Conservation (phyloP, 768 basidiomycete genomes). For the Amanita pseudoporphyria region DNA sequence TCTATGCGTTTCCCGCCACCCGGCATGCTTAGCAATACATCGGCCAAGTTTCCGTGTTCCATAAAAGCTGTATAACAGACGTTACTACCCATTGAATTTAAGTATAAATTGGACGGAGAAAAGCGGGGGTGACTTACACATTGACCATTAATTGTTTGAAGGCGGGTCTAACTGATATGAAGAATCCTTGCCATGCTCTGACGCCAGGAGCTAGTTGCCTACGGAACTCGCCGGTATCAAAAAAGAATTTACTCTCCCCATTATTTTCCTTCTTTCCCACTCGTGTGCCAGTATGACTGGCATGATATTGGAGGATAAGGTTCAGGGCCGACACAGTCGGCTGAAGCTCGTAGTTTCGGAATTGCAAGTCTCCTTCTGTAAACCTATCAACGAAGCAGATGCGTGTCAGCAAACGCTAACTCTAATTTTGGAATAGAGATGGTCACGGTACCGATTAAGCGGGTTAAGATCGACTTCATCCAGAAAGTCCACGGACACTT, state of each 20-base stretch:
- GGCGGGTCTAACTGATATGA: constrained; percentile 37
- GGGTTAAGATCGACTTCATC: neutral
- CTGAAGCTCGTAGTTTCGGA: constrained; percentile 34
- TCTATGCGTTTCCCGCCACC: constrained; percentile 18
- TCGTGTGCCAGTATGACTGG: constrained; percentile 35
- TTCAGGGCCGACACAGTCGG: constrained; percentile 52
- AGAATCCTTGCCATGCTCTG: constrained; percentile 37
- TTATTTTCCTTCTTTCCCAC: constrained; percentile 28
- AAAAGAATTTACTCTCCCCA: constrained; percentile 41
- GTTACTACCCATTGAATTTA: constrained; percentile 23
- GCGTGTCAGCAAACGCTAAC: no score
- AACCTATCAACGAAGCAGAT: constrained; percentile 42
- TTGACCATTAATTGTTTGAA: constrained; percentile 45
- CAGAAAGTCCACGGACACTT: constrained; percentile 12
- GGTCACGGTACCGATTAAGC: neutral
- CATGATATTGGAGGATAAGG: constrained; percentile 42
- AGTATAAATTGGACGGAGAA: neutral
- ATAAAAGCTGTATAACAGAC: constrained; percentile 50
- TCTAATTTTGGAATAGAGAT: no score
- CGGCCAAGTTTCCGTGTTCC: constrained; percentile 50
- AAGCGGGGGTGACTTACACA: constrained; percentile 24
- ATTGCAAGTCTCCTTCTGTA: constrained; percentile 35
- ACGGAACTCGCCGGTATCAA: constrained; percentile 23
- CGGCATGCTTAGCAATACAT: constrained; percentile 45
- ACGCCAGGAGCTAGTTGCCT: constrained; percentile 24